These are phyloP conservation scores for Crithidia sp. DNA, from an alignment of 208 protist species.

Conservation along the genomic window DNA sequence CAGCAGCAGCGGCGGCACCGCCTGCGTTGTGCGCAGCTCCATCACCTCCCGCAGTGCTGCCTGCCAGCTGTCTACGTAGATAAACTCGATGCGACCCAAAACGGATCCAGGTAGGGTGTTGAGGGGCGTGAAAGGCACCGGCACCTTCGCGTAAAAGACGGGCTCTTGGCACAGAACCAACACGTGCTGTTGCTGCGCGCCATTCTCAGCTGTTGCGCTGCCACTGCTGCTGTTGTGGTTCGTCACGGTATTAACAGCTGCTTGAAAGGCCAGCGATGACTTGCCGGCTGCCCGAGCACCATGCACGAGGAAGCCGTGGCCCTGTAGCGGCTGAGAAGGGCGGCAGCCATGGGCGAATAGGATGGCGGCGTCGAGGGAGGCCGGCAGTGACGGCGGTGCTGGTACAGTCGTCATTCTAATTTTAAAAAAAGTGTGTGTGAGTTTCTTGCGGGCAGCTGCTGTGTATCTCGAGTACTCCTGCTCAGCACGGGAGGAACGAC, in stretches of 20 bases:
- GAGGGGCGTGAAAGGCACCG: slow-evolving; percentile 63
- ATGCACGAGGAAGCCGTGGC: slow-evolving; percentile 58
- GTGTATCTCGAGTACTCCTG: too few species aligned
- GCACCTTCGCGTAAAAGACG: slow-evolving; percentile 56
- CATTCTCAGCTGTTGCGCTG: background rate
- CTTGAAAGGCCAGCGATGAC: slow-evolving; percentile 76
- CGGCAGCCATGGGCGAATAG: slow-evolving; percentile 31
- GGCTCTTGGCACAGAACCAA: slow-evolving; percentile 62
- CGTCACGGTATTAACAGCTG: slow-evolving; percentile 52
- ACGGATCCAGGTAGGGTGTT: slow-evolving; percentile 32
- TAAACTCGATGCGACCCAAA: slow-evolving; percentile 63
- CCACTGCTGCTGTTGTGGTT: slow-evolving; percentile 10
- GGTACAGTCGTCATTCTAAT: too few species aligned
- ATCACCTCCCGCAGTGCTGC: slow-evolving; percentile 49
- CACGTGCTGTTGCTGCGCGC: slow-evolving; percentile 10
- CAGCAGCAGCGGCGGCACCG: slow-evolving; percentile 48
- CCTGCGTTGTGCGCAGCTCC: slow-evolving; percentile 20
- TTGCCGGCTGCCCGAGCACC: slow-evolving; percentile 58
- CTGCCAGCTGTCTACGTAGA: slow-evolving; percentile 47
- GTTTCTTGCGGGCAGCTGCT: too few species aligned
- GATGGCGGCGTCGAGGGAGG: slow-evolving; percentile 19
- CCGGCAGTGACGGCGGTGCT: background rate
- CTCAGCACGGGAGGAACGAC: too few species aligned
- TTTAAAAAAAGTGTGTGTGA: too few species aligned
- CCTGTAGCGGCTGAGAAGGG: slow-evolving; percentile 27